A percentile compares a stretch with the other conserved stretches of the same genome.
Conservation (phyloP, 2,329 filamentous ascomycete species). For the Fusarium penzigii region DNA sequence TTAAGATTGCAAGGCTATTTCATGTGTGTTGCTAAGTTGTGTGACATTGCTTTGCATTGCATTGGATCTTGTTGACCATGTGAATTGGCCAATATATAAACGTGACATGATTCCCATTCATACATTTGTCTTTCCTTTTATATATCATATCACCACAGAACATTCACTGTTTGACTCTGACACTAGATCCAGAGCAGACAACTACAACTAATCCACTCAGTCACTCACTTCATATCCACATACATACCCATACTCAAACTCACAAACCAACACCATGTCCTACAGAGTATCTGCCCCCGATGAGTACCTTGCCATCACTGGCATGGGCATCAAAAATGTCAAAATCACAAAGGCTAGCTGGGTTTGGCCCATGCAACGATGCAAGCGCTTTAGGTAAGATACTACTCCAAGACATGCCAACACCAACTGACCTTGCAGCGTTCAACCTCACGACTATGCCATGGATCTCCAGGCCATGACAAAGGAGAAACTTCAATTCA, state of each 20-base stretch:
- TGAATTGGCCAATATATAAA: no score
- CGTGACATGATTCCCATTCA: no score
- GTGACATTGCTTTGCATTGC: no score
- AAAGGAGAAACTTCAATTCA: constrained; percentile 81
- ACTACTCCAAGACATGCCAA: neutral
- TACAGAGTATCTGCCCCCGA: constrained; percentile 74
- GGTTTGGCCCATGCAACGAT: constrained; percentile 71
- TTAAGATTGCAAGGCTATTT: no score
- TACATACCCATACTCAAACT: neutral
- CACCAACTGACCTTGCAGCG: constrained; percentile 38
- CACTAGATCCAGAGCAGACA: neutral
- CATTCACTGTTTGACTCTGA: no score
- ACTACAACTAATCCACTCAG: neutral
- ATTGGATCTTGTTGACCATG: no score
- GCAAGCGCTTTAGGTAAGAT: constrained; percentile 48
- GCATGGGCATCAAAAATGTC: constrained; percentile 72
- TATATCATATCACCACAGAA: no score
- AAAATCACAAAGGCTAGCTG: constrained; percentile 77
- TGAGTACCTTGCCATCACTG: constrained; percentile 86
- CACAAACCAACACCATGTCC: constrained; percentile 42
- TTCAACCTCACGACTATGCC: constrained; percentile 78
- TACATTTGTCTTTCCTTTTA: no score
- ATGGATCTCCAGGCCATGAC: constrained; percentile 89
- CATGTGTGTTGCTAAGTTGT: no score
- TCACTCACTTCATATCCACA: neutral